These are phyloP conservation scores for Xerocomus brunneocitrinus DNA, from an alignment of 768 basidiomycete species.

Conservation along the genomic window DNA sequence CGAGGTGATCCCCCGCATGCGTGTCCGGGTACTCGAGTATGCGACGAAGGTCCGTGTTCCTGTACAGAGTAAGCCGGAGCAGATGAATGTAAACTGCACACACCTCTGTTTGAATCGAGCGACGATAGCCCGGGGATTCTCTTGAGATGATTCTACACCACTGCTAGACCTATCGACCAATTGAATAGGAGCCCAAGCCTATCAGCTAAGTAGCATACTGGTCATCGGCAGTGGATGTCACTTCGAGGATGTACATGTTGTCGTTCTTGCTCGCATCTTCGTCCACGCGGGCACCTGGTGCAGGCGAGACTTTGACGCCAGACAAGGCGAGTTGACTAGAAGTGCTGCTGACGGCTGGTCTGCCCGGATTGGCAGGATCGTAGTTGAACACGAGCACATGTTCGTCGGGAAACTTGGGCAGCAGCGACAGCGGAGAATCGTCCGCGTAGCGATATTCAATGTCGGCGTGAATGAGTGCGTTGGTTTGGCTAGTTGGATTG, in stretches of 20 bases:
- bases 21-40: constrained; percentile 50
- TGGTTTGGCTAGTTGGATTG: constrained; percentile 36
- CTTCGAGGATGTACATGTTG: constrained; percentile 75
- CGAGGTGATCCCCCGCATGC: constrained; percentile 1
- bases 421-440: constrained; percentile 62
- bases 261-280: constrained; percentile 48
- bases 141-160: constrained; percentile 27
- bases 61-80: constrained; percentile 23
- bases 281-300: constrained; percentile 63
- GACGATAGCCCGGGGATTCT: constrained; percentile 47
- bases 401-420: constrained; percentile 58
- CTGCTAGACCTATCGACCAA: constrained; percentile 3
- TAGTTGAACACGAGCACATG: constrained; percentile 74
- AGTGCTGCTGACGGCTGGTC: constrained; percentile 50
- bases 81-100: background rate
- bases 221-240: constrained; percentile 47
- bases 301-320: constrained; percentile 63
- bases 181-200: background rate
- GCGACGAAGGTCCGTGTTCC: constrained; percentile 51
- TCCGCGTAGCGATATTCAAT: constrained; percentile 83
- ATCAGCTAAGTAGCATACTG: constrained; percentile 25
- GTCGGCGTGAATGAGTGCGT: constrained; percentile 49
- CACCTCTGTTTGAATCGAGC: constrained; percentile 69
- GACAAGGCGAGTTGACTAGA: constrained; percentile 47
- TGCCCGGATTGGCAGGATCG: constrained; percentile 39